A percentile compares a stretch with the other conserved stretches of the same genome.
Conservation (phyloP, 805 yeast genomes). For the Teunomyces pallodes region DNA sequence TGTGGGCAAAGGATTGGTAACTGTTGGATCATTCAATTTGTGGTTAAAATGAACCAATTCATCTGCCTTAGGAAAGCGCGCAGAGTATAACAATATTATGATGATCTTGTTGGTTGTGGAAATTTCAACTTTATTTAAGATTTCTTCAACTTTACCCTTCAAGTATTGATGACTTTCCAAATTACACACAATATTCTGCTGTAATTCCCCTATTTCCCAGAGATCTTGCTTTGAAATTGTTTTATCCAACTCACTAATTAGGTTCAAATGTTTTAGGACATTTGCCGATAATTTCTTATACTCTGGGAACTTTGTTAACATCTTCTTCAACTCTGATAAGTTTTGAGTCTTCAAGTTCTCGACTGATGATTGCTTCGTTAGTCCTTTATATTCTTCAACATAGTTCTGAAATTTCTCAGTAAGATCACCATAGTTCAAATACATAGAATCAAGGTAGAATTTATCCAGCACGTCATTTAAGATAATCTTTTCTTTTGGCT, state of each 20-base stretch:
- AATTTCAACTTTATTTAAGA: slow-evolving; percentile 45
- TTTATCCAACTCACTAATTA: slow-evolving; percentile 82
- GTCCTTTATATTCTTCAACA: slow-evolving; percentile 76
- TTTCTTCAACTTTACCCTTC: slow-evolving; percentile 50
- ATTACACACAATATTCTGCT: slow-evolving; percentile 74
- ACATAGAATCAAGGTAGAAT: slow-evolving; percentile 80
- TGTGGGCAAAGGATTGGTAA: slow-evolving; percentile 32
- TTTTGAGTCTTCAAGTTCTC: slow-evolving; percentile 62
- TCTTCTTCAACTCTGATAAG: slow-evolving; percentile 84
- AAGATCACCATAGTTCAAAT: slow-evolving; percentile 88
- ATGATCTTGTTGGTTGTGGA: slow-evolving; percentile 63
- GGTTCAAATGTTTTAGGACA: slow-evolving; percentile 87
- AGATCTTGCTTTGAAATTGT: slow-evolving; percentile 61
- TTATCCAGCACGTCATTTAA: slow-evolving; percentile 64
- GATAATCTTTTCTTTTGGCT: slow-evolving; percentile 48
- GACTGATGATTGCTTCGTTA: slow-evolving; percentile 62
- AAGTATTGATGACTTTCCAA: slow-evolving; percentile 38
- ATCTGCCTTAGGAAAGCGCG: slow-evolving; percentile 56
- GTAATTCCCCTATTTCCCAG: slow-evolving; percentile 87
- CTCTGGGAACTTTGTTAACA: slow-evolving; percentile 92
- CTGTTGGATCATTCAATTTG: slow-evolving; percentile 28
- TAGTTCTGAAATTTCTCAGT: slow-evolving; percentile 84
- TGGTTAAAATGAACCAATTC: slow-evolving; percentile 24
- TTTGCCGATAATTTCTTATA: slow-evolving; percentile 83
- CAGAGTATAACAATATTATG: slow-evolving; percentile 67